Evolutionary conservation across 1,139 yeast species (phyloP), one percentile per base, ranked within the genome.

Genomic region (Geotrichum citri-aurantii): DNA sequence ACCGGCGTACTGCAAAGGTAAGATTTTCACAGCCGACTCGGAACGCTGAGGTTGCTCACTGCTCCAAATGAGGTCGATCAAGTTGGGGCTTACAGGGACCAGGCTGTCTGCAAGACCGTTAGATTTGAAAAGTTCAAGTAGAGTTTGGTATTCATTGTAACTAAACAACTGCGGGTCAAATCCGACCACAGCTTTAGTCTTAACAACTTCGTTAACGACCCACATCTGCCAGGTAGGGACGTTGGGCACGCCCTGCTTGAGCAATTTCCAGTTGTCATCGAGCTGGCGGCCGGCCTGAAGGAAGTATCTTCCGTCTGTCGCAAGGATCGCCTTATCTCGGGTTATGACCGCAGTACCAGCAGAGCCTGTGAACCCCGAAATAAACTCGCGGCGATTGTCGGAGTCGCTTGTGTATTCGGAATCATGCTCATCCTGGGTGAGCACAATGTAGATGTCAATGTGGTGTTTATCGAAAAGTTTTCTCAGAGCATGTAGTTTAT

Each of bases 261-360:
- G 78, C 63, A 95, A 78, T 10, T 78, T 71, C 99, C 99, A 95
- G 75, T 89, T 89, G 23, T 65, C 56, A 70, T 90, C 97, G 64
- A 95, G 79, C 73, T 95, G 96, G 69, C 86, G 83, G 29, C 82
- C 75, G 1, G 99, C 99, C 74, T 95, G 99, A 64, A 84, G 81
- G 71, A 91, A 95, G 74, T 95, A 95, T 65, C 99, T 80, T 12
- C 97, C 98, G 73, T 95, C 99, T 0, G 99, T 95, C 11, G 96
- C 85, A 65, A 95, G 78, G 3, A 87, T 87, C 37, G 96, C 93
- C 64, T 83, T 79, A 10, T 87, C 86, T 31, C 60, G 57, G n/a
- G 97, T 86, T 49, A 93, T 78, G 48, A 95, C 80, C 2, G 98
- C 99, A 48, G 91, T 80, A 58, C 99, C 99, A 0, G 98, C 97